Evolutionary conservation across 768 basidiomycete species (phyloP).

Genomic region (Pisolithus albus): DNA sequence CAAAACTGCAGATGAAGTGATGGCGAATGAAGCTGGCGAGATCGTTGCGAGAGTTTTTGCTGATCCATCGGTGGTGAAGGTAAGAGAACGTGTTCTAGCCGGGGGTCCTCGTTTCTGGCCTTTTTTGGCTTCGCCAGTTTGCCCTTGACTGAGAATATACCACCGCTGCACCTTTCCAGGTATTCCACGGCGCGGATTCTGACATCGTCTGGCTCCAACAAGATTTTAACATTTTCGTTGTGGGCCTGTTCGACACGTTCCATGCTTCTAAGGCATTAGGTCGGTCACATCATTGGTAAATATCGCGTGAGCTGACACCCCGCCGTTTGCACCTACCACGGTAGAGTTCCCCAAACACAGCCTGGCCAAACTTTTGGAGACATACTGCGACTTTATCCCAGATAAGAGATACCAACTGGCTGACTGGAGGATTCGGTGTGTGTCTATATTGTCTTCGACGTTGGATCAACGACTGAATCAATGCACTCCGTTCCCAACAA

Average conservation of each 20-base stretch:
- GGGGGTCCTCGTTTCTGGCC: not conserved
- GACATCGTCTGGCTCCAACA: conserved; percentile 97
- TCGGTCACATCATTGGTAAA: conserved; percentile 19
- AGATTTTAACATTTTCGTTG: conserved; percentile 89
- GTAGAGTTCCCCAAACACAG: conserved; percentile 79
- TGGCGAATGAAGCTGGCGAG: conserved; percentile 34
- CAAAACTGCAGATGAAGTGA: conserved; percentile 9
- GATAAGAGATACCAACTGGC: conserved; percentile 97
- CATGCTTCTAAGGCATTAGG: conserved; percentile 87
- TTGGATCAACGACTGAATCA: not conserved
- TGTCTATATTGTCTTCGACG: not conserved
- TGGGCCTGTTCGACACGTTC: conserved; percentile 96
- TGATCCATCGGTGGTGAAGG: conserved; percentile 81
- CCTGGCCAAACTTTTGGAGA: conserved; percentile 75
- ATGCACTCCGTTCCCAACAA: not conserved
- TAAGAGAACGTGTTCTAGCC: conserved; percentile 20
- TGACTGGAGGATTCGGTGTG: conserved; percentile 89
- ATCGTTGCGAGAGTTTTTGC: conserved; percentile 52
- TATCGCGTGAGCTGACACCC: conserved; percentile 1
- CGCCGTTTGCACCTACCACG: not conserved
- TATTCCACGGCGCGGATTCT: conserved; percentile 91
- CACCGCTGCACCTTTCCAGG: conserved; percentile 35
- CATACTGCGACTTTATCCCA: conserved; percentile 83
- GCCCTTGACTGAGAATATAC: not conserved
- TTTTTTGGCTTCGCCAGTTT: not conserved